Conservation (phyloP, 805 yeast species). For the Zygosaccharomyces kombuchaensis region DNA sequence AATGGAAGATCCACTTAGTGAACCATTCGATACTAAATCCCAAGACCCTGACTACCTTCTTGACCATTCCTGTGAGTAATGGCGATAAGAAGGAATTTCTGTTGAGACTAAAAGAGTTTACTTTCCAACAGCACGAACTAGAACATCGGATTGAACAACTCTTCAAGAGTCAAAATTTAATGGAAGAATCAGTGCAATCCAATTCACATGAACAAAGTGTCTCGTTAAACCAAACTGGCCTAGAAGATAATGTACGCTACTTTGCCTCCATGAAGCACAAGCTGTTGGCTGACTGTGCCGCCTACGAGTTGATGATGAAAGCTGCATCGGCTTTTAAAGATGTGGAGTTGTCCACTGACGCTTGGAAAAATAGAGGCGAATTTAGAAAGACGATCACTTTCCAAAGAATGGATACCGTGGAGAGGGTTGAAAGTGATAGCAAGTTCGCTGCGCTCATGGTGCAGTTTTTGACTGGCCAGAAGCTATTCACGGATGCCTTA, state of each 20-base stretch:
- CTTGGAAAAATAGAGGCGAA: slow-evolving; percentile 78
- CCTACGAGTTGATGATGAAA: slow-evolving; percentile 58
- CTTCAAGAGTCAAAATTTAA: slow-evolving; percentile 4
- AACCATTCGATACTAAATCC: slow-evolving; percentile 22
- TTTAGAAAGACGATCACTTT: slow-evolving; percentile 56
- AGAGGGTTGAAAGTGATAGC: slow-evolving; percentile 21
- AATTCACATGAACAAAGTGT: not conserved
- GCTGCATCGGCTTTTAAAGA: slow-evolving; percentile 60
- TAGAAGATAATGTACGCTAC: slow-evolving; percentile 1
- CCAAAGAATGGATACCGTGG: slow-evolving; percentile 49
- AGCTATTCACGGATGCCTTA: slow-evolving; percentile 63
- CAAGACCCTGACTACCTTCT: slow-evolving; percentile 21
- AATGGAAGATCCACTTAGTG: slow-evolving; percentile 16
- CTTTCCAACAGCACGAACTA: slow-evolving; percentile 26
- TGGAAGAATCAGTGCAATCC: not conserved
- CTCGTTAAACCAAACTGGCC: not conserved
- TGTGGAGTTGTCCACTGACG: slow-evolving; percentile 52
- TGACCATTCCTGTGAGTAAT: slow-evolving; percentile 29
- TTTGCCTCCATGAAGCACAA: slow-evolving; percentile 26
- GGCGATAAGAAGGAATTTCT: slow-evolving; percentile 26
- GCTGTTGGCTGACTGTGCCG: slow-evolving; percentile 42
- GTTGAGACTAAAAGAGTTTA: slow-evolving; percentile 24
- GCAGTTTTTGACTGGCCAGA: slow-evolving; percentile 49
- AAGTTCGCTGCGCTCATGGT: slow-evolving; percentile 71
- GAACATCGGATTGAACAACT: slow-evolving; percentile 13